Base-by-base conservation (phyloP, 83 land plant species). In the Diphasiastrum complanatum region DNA sequence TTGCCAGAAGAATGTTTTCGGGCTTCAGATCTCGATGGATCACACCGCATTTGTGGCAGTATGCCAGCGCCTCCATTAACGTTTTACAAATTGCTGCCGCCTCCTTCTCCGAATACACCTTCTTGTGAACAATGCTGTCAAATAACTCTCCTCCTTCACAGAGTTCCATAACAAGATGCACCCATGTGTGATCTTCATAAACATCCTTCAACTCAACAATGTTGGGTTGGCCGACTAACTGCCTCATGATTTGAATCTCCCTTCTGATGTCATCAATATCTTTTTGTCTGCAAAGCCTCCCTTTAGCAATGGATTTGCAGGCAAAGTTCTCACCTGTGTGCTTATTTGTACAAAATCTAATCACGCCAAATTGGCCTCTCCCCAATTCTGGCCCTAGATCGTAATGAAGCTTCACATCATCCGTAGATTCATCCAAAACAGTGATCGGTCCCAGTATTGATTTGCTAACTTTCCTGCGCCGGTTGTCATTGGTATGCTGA, bases 11-110 rank as follows among this genome's bases (percentile, higher is more conserved):
- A 27, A 85, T 53, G 60, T 85, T 85, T 3, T 85, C 89, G 23
- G 89, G 86, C 71, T 85, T 85, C 23, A 85, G 22, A 46, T 85
- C 89, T 22, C 89, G 67, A 67, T 85, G 89, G 20, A 74, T 78
- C 4, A 85, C 63, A 6, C 86, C 86, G 22, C 24, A 51, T 5
- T 58, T 43, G 72, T 82, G 85, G 61, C 83, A 79, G 53, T 54
- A 69, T 1, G 62, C 66, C 32, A 85, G 5, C 11, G 79, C 80
- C 43, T 68, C 69, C 61, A 79, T 52, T 4, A 85, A 19, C 12
- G 32, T 67, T n/a, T 47, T 20, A 57, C 71, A 1, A n/a, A 74
- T 40, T 0, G 37, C 23, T 0, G 75, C 80, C 10, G 78, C 75
- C 48, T 72, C 76, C 22, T 54, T 1, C 72, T 86, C 91, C 12